These are phyloP conservation scores for Cordyceps militaris DNA, from an alignment of 2,329 filamentous ascomycete species.

Conservation along the genomic window DNA sequence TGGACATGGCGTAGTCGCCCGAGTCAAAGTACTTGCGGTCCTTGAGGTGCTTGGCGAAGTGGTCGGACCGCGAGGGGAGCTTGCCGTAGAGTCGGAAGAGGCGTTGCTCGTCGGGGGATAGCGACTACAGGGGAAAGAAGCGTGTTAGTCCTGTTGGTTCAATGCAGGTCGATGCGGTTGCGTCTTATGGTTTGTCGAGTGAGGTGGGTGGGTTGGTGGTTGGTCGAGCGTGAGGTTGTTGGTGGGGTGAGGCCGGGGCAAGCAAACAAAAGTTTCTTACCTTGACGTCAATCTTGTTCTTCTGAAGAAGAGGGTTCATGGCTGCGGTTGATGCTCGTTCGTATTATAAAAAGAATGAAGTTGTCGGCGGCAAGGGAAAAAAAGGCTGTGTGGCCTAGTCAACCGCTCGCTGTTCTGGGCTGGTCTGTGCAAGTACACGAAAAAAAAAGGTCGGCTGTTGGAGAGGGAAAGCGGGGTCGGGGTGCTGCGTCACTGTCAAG, in stretches of 20 bases:
- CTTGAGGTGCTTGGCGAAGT: constrained; percentile 97
- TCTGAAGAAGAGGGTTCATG: constrained; percentile 95
- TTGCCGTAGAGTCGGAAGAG: constrained; percentile 97
- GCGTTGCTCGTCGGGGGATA: constrained; percentile 90
- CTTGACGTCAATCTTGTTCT: constrained; percentile 96
- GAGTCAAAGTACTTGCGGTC: constrained; percentile 99
- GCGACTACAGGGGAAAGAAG: constrained; percentile 49
- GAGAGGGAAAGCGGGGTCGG: constrained; percentile 5
- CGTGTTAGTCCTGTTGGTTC: neutral
- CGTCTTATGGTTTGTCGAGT: neutral
- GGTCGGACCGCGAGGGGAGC: constrained; percentile 90
- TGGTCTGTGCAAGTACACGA: neutral
- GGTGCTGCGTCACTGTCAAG: constrained; percentile 4
- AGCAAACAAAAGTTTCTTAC: constrained; percentile 48
- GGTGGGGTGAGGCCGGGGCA: neutral
- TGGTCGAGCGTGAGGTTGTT: neutral
- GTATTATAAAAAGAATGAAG: neutral
- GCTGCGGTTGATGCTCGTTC: constrained; percentile 22
- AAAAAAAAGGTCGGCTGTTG: constrained; percentile 3
- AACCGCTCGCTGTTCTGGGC: neutral
- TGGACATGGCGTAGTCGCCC: constrained; percentile 91
- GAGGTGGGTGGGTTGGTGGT: neutral
- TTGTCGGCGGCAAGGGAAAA: neutral
- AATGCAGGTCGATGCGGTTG: neutral
- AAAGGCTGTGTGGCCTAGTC: neutral